Conservation (phyloP, 208 protist species). For the Crithidia mellificae region DNA sequence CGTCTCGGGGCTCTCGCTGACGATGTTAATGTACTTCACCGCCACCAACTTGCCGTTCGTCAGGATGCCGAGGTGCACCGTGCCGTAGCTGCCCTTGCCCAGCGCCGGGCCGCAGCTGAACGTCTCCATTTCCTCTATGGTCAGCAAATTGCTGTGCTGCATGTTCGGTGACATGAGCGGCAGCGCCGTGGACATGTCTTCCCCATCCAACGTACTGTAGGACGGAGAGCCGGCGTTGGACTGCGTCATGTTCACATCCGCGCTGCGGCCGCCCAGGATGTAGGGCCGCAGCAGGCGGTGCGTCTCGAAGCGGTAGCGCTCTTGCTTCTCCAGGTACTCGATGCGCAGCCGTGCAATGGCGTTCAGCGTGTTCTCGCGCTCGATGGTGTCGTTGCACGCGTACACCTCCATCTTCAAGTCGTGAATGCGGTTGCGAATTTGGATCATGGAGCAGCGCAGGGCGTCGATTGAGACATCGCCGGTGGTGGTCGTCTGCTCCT, state of each 20-base stretch:
- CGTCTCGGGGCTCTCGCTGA: slow-evolving; percentile 50
- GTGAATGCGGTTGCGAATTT: slow-evolving; percentile 64
- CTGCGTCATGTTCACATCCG: slow-evolving; percentile 18
- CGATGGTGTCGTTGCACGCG: slow-evolving; percentile 38
- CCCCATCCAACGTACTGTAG: slow-evolving; percentile 15
- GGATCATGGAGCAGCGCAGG: slow-evolving; percentile 55
- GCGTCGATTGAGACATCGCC: slow-evolving; percentile 65
- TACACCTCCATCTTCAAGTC: slow-evolving; percentile 64
- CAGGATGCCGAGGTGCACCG: slow-evolving; percentile 65
- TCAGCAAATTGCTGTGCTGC: slow-evolving; percentile 45
- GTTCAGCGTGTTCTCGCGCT: slow-evolving; percentile 71
- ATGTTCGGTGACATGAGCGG: slow-evolving; percentile 28
- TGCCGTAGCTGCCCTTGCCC: slow-evolving; percentile 72
- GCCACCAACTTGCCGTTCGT: slow-evolving; percentile 60
- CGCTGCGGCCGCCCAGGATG: slow-evolving; percentile 31
- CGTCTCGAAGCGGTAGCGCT: slow-evolving; percentile 66
- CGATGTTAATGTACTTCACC: slow-evolving; percentile 67
- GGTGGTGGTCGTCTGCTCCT: slow-evolving; percentile 36
- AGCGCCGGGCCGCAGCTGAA: slow-evolving; percentile 78
- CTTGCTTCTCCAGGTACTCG: slow-evolving; percentile 77
- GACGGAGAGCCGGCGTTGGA: slow-evolving; percentile 15
- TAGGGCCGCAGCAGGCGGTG: slow-evolving; percentile 47
- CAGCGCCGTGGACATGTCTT: slow-evolving; percentile 22
- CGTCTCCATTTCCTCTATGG: slow-evolving; percentile 72
- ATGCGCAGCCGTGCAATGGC: slow-evolving; percentile 64